These are phyloP conservation scores for Globisporangium radiosum DNA, from an alignment of 352 stramenopile genomes.

Conservation along the genomic window DNA sequence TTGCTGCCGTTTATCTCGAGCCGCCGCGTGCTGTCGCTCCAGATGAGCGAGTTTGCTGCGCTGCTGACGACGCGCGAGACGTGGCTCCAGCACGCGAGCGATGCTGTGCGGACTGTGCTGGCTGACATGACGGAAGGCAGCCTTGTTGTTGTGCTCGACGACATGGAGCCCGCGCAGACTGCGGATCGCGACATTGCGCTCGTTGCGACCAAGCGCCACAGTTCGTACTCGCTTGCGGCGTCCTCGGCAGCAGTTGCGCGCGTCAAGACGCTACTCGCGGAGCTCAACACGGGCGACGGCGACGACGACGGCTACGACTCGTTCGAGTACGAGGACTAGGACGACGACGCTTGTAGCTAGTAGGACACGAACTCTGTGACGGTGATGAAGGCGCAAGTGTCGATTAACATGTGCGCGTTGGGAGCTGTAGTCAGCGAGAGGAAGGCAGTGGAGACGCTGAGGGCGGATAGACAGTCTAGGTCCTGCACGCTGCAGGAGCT, in stretches of 20 bases:
- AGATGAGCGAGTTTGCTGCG: slow-evolving; percentile 56
- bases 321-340: slow-evolving; percentile 63
- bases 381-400: no score
- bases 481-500: no score
- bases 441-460: no score
- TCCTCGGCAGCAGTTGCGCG: slow-evolving; percentile 50
- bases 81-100: slow-evolving; percentile 73
- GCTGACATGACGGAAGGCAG: slow-evolving; percentile 50
- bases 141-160: slow-evolving; percentile 62
- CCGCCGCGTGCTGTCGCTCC: slow-evolving; percentile 43
- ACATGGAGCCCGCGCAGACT: slow-evolving; percentile 77
- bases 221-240: slow-evolving; percentile 69
- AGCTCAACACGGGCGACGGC: slow-evolving; percentile 52
- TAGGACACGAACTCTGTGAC: no score
- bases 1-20: slow-evolving; percentile 40
- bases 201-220: slow-evolving; percentile 59
- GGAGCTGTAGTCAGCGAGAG: no score
- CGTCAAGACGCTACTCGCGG: slow-evolving; percentile 65
- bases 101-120: slow-evolving; percentile 41
- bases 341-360: no score
- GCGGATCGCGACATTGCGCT: slow-evolving; percentile 65
- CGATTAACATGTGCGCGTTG: no score
- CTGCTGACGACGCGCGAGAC: slow-evolving; percentile 62
- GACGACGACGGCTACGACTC: slow-evolving; percentile 74
- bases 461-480: no score